These are phyloP conservation scores for Pachysolen tannophilus DNA, from an alignment of 805 yeast species.

Conservation along the genomic window DNA sequence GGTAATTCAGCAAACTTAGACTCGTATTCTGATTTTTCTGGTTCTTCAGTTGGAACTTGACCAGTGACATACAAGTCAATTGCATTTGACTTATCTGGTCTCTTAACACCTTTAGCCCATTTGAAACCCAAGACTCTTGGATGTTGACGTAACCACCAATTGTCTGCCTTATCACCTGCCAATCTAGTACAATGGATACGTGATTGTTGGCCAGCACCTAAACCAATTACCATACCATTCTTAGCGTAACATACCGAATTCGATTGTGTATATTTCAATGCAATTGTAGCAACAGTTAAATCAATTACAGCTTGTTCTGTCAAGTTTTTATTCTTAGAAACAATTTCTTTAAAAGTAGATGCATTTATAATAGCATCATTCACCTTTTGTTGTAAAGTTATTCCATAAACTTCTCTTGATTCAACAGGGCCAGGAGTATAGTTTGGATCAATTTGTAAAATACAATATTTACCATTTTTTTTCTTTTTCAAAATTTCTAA, in stretches of 20 bases:
- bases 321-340: conserved; percentile 76
- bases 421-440: conserved; percentile 75
- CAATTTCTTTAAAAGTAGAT: conserved; percentile 85
- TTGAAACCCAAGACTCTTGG: conserved; percentile 86
- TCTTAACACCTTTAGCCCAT: conserved; percentile 97
- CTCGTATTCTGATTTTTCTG: conserved; percentile 89
- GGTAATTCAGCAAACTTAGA: conserved; percentile 83
- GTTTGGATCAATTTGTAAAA: conserved; percentile 93
- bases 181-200: conserved; percentile 98
- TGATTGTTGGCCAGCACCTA: conserved; percentile 99
- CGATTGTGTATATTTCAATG: conserved; percentile 95
- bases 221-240: conserved; percentile 98
- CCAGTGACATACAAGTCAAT: conserved; percentile 89
- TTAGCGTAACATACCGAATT: conserved; percentile 98
- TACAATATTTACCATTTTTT: conserved; percentile 96
- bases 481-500: conserved; percentile 80
- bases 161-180: conserved; percentile 99
- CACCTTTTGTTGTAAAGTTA: conserved; percentile 92
- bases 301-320: conserved; percentile 91
- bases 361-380: conserved; percentile 94
- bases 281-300: conserved; percentile 94
- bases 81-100: conserved; percentile 98
- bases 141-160: conserved; percentile 99
- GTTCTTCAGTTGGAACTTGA: conserved; percentile 86
- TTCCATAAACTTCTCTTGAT: conserved; percentile 94